phyloP scores from a whole-genome alignment of 1,139 yeast species.

The Pichia sp. region DNA sequence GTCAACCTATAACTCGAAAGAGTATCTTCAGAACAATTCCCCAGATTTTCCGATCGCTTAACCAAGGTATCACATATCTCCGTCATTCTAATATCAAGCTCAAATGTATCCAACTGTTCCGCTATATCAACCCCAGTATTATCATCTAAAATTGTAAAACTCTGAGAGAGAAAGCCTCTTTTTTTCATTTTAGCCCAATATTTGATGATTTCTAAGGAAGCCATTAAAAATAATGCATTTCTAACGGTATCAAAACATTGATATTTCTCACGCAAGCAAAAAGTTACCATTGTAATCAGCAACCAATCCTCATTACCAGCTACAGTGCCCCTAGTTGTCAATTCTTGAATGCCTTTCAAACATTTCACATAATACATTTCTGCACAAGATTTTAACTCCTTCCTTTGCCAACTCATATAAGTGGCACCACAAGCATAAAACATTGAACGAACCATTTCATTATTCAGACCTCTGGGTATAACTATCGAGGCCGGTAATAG shows the following conservation, averaged over 20 bases:
- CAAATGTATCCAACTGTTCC: not conserved
- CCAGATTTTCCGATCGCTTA: not conserved
- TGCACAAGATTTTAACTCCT: not conserved
- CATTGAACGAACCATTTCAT: slow-evolving; percentile 26
- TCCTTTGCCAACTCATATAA: not conserved
- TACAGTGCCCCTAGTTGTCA: slow-evolving; percentile 7
- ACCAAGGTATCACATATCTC: not conserved
- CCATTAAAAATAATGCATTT: slow-evolving; percentile 15
- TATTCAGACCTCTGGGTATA: slow-evolving; percentile 25
- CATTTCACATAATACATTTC: slow-evolving; percentile 10
- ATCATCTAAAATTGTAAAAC: not conserved
- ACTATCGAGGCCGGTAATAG: slow-evolving; percentile 32
- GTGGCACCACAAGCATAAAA: slow-evolving; percentile 33
- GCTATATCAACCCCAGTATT: not conserved
- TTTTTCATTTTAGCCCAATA: slow-evolving; percentile 14
- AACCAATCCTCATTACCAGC: slow-evolving; percentile 21
- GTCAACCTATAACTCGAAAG: slow-evolving; percentile 2
- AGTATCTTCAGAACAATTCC: not conserved
- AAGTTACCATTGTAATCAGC: slow-evolving; percentile 16
- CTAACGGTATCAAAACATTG: slow-evolving; percentile 14
- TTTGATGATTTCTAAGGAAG: slow-evolving; percentile 17
- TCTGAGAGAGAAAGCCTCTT: not conserved
- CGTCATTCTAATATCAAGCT: not conserved
- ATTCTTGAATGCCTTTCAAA: slow-evolving; percentile 10
- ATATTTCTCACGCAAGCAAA: slow-evolving; percentile 19